These are phyloP conservation scores for Tephrocybe sp. DNA, from an alignment of 768 basidiomycete genomes.

Conservation along the genomic window DNA sequence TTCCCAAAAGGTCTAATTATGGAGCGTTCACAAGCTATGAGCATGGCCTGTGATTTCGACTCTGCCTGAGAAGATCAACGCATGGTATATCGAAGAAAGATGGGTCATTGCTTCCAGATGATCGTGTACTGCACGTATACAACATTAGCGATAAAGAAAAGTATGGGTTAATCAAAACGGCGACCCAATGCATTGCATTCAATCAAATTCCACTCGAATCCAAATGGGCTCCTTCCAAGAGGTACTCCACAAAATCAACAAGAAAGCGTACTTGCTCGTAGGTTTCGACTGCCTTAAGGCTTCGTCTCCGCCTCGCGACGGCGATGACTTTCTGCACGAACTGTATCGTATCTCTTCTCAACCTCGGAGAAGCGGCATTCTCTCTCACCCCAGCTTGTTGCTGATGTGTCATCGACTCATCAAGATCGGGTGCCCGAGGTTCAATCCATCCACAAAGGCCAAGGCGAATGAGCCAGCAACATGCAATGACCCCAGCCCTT, in stretches of 20 bases:
- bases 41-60: too few species aligned
- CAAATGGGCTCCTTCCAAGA: slow-evolving; percentile 27
- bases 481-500: slow-evolving; percentile 88
- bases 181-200: not conserved
- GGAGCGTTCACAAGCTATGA: too few species aligned
- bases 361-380: not conserved
- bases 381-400: not conserved
- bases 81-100: too few species aligned
- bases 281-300: slow-evolving; percentile 91
- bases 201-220: not conserved
- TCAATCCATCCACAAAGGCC: slow-evolving; percentile 80
- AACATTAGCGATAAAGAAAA: slow-evolving; percentile 11
- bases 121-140: not conserved
- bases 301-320: slow-evolving; percentile 73
- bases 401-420: not conserved
- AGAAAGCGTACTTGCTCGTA: slow-evolving; percentile 90
- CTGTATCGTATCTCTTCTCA: slow-evolving; percentile 49
- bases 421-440: not conserved
- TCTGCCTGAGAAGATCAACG: too few species aligned
- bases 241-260: slow-evolving; percentile 70
- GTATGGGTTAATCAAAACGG: not conserved
- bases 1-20: too few species aligned
- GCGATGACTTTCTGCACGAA: slow-evolving; percentile 74
- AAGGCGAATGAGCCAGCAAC: slow-evolving; percentile 90
- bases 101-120: not conserved